Base-by-base conservation (phyloP, 2,329 filamentous ascomycete species). In the Lecanicillium sp. region DNA sequence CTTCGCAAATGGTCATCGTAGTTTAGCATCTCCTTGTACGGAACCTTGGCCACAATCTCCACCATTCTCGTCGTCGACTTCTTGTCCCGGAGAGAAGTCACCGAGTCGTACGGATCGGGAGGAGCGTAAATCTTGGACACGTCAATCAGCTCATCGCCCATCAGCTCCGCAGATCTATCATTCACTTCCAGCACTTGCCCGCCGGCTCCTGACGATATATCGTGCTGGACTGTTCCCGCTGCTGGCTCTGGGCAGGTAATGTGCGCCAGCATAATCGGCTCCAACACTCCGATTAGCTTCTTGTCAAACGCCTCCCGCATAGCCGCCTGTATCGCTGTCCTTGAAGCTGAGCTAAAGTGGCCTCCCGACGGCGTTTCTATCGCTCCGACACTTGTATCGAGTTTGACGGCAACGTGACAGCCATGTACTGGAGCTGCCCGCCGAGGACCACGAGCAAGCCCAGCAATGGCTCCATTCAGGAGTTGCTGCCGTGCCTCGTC, bases 11-110 rank as follows among this genome's bases (percentile, higher is more conserved):
- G 85, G 57, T 87, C 86, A 50, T 96, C 69, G 59, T 96, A 98
- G 30, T 90, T 85, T 27, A 96, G 81, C 86, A 96, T 95, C 62
- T 96, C 90, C 63, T 92, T 94, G 51, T 96, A 70, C 22, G 92
- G 92, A 19, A 96, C 90, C 51, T 85, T 79, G 16, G 89, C 92
- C 9, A 83, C 80, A 48, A 98, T 86, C 35, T 82, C 73, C 42
- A 72, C 66, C 64, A 65, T 69, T 33, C 68, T 63, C 40, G 64
- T 60, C 25, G 60, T 63, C 28, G 61, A 68, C 49, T 66, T 70
- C 54, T 70, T 71, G 29, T 67, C 66, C 31, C 63, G 68, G 51
- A 64, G 67, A 56, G 67, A 90, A 18, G 71, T 71, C 34, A 75
- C 62, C 31, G 70, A 70, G 37, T 78, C 73, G 50, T 78, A 96